phyloP scores from a whole-genome alignment of 2,329 filamentous ascomycete genomes.

The Beauveria sp. region DNA sequence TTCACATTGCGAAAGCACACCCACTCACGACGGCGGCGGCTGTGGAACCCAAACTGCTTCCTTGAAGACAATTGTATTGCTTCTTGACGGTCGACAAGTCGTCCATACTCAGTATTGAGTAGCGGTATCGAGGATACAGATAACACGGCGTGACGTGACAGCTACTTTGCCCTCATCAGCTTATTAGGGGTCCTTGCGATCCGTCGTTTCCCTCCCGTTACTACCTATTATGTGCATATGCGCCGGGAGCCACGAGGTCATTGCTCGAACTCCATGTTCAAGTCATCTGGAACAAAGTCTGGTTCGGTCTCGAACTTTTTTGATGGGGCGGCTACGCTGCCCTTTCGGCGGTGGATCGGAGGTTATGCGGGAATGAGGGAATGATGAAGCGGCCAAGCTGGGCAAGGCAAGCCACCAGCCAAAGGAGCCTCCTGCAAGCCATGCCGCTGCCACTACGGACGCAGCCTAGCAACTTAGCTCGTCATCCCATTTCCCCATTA shows the following conservation, averaged over 20 bases:
- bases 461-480: conserved; percentile 1
- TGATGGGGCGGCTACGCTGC: conserved; percentile 8
- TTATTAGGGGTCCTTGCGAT: neutral
- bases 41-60: neutral
- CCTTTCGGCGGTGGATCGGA: conserved; percentile 12
- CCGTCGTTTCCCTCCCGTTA: neutral
- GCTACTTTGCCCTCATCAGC: no score
- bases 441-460: conserved; percentile 2
- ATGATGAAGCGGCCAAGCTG: neutral
- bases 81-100: no score
- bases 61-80: no score
- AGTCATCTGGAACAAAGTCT: conserved; percentile 15
- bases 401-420: neutral
- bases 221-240: neutral
- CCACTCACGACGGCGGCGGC: neutral
- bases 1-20: neutral
- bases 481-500: conserved; percentile 4
- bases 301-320: conserved; percentile 15
- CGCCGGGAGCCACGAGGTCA: neutral
- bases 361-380: conserved; percentile 12
- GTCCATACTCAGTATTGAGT: neutral
- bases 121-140: neutral
- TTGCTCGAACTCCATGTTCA: conserved; percentile 7
- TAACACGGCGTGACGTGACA: neutral
- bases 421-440: conserved; percentile 7